Conservation (phyloP, 805 yeast species). For the Middelhovenomyces tepae region DNA sequence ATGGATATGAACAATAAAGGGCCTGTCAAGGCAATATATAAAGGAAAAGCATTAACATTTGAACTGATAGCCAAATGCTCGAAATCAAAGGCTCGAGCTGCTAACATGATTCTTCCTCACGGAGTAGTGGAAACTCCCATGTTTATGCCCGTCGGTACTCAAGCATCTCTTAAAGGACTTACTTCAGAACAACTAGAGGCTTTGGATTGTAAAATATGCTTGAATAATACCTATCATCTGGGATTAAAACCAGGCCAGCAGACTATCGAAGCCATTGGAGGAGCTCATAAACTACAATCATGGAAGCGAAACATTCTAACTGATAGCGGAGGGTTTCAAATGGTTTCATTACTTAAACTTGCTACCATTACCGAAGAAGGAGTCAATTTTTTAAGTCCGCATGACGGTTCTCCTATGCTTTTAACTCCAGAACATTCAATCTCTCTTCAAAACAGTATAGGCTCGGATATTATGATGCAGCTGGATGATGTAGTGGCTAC, state of each 20-base stretch:
- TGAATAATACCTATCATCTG: conserved; percentile 37
- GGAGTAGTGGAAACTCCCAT: conserved; percentile 36
- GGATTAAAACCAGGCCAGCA: conserved; percentile 38
- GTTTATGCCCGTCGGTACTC: conserved; percentile 42
- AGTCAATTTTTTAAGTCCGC: conserved; percentile 37
- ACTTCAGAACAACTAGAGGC: conserved; percentile 34
- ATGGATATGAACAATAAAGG: conserved; percentile 5
- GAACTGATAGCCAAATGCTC: conserved; percentile 35
- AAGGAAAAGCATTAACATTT: conserved; percentile 27
- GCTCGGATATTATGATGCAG: conserved; percentile 41
- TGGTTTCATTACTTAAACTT: conserved; percentile 36
- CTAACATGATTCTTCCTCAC: conserved; percentile 34
- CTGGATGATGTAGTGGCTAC: conserved; percentile 38
- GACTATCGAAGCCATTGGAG: conserved; percentile 33
- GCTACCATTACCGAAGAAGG: conserved; percentile 41
- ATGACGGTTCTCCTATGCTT: conserved; percentile 38
- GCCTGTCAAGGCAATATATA: conserved; percentile 7
- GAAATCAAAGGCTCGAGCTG: conserved; percentile 35
- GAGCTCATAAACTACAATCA: conserved; percentile 34
- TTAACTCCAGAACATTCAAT: conserved; percentile 41
- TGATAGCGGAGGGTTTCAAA: conserved; percentile 39
- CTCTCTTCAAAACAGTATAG: conserved; percentile 35
- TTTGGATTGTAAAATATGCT: conserved; percentile 34
- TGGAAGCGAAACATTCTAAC: conserved; percentile 37
- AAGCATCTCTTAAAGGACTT: conserved; percentile 37